Conservation (phyloP, 805 yeast species). For the Schwanniomyces sp. region DNA sequence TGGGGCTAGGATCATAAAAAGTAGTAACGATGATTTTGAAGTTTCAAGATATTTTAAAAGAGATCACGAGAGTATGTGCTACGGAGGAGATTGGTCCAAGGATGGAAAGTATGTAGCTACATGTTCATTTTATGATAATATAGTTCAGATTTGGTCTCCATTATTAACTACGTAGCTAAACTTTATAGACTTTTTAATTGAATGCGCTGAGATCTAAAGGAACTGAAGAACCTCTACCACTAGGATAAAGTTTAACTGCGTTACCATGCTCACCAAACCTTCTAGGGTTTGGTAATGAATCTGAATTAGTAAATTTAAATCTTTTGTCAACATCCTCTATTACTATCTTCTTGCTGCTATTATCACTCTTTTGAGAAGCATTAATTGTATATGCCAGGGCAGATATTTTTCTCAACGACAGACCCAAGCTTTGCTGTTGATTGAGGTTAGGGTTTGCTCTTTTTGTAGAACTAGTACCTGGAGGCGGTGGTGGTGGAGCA, state of each 20-base stretch:
- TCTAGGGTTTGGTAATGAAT: constrained; percentile 85
- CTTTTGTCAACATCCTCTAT: constrained; percentile 62
- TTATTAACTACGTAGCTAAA: constrained; percentile 3
- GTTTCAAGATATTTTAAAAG: constrained; percentile 50
- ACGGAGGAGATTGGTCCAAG: constrained; percentile 87
- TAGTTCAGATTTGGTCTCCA: constrained; percentile 72
- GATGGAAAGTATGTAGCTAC: constrained; percentile 58
- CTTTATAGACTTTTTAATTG: constrained; percentile 1
- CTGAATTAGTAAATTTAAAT: constrained; percentile 65
- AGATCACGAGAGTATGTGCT: constrained; percentile 89
- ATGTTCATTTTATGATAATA: constrained; percentile 88
- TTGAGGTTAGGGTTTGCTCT: constrained; percentile 21
- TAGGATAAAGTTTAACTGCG: constrained; percentile 76
- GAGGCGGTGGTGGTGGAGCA: constrained; percentile 32
- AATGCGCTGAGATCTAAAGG: constrained; percentile 62
- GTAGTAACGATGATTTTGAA: constrained; percentile 18
- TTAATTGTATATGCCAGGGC: constrained; percentile 66
- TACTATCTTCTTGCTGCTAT: constrained; percentile 25
- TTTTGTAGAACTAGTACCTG: not conserved
- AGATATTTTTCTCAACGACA: constrained; percentile 57
- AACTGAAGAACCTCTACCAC: constrained; percentile 92
- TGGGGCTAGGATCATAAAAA: constrained; percentile 72
- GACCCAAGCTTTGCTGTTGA: constrained; percentile 47
- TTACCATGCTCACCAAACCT: constrained; percentile 56
- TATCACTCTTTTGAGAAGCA: constrained; percentile 23